Conservation (phyloP, 768 basidiomycete species). For the Gautieria morchelliformis region DNA sequence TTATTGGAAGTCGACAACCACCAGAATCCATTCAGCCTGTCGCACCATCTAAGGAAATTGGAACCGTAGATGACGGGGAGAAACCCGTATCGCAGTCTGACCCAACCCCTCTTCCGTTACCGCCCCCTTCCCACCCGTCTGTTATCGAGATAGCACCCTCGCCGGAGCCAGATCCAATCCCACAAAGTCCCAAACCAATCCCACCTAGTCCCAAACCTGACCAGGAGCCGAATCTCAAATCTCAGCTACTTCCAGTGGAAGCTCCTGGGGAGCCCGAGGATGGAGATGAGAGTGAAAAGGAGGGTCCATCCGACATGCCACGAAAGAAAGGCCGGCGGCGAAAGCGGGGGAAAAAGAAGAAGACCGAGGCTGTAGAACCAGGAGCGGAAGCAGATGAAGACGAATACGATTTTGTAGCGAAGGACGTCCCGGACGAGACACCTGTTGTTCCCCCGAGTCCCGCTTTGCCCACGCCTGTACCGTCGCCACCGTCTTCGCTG, state of each 20-base stretch:
- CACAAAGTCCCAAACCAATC: not conserved
- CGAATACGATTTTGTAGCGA: slow-evolving; percentile 12
- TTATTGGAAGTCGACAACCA: not conserved
- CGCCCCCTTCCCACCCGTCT: not conserved
- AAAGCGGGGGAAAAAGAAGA: slow-evolving; percentile 31
- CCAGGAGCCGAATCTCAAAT: not conserved
- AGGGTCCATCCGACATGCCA: slow-evolving; percentile 35
- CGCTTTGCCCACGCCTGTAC: slow-evolving; percentile 9
- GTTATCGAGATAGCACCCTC: not conserved
- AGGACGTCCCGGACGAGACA: slow-evolving; percentile 9
- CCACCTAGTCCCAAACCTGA: not conserved
- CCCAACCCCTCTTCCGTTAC: not conserved
- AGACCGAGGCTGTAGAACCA: slow-evolving; percentile 19
- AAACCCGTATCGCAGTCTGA: not conserved
- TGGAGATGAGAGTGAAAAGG: slow-evolving; percentile 54
- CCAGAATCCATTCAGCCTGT: not conserved
- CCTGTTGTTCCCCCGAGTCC: slow-evolving; percentile 1
- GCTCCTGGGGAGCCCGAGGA: slow-evolving; percentile 23
- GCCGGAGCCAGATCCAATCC: not conserved
- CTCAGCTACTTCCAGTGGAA: not conserved
- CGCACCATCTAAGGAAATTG: not conserved
- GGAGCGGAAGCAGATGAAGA: slow-evolving; percentile 13
- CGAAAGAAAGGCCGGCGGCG: slow-evolving; percentile 25
- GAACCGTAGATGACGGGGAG: not conserved
- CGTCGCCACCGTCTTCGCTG: slow-evolving; percentile 38